Evolutionary conservation across 768 basidiomycete species (phyloP), one percentile per base, ranked within the genome.

Genomic region (Podaxis sp.): DNA sequence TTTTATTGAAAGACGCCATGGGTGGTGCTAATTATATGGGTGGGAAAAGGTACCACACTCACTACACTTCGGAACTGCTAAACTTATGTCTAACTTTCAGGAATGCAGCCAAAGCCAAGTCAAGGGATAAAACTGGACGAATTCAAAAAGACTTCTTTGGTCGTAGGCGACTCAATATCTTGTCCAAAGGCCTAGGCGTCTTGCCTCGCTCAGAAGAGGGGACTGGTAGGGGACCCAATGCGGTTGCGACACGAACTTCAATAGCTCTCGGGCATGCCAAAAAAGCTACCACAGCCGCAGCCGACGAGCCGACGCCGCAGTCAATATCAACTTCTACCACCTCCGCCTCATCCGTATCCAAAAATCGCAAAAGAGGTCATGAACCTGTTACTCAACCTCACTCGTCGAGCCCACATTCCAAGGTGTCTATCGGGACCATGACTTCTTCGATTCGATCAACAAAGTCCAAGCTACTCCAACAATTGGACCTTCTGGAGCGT

Each of bases 1-100:
- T 21, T 61, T 52, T 21, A n/a, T 32, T 52, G 35, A 25, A 18
- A 42, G 25, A 21, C 14, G 64, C 5, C 55, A 87, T 88, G 87
- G 73, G 74, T 21, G 88, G 88, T 5, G 88, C 87, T 32, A 90
- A 90, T 65, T 90, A 89, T 63, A 89, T 88, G 87, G 88, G 88
- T 23, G 88, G 88, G 11, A 87, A 82, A 73, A 78, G 85, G 88
- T 86, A 51, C 37, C 18, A 25, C 36, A 48, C 23, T 9, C 52
- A 28, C 28, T 13, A 7, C 52, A 46, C 4, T 48, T 9, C 13
- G 23, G 13, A 27, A 27, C 11, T 23, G 13, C 47, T 35, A 21
- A 36, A 23, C 28, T 14, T 27, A 57, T 53, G 35, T 58, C 52
- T 9, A 21, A 50, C 56, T 50, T 9, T 40, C 59, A 90, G 89